Evolutionary conservation across 345 rosid genomes (phyloP).

Genomic region (Brassica rapa): DNA sequence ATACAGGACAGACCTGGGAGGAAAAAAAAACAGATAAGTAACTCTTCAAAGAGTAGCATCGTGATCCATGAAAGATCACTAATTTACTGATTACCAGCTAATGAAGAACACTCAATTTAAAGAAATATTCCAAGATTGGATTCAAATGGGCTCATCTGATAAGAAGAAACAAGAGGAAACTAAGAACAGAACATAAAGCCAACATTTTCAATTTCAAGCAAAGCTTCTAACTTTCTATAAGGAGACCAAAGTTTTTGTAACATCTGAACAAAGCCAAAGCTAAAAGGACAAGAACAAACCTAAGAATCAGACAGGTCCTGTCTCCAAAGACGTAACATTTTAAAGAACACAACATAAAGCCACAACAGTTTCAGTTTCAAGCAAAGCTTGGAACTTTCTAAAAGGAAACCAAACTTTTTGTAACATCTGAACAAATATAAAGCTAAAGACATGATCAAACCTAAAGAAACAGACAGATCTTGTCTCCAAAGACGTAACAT

Average conservation of each 20-base stretch:
- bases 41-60: not conserved
- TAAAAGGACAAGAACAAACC: not conserved
- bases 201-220: not conserved
- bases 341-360: no score
- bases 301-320: not conserved
- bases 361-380: not conserved
- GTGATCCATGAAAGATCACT: conserved; percentile 37
- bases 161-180: conserved; percentile 35
- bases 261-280: not conserved
- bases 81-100: conserved; percentile 18
- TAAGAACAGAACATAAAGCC: not conserved
- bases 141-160: conserved; percentile 34
- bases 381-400: conserved; percentile 3
- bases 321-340: not conserved
- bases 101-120: conserved; percentile 17
- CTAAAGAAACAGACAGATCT: conserved; percentile 1
- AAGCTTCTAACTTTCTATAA: conserved; percentile 7
- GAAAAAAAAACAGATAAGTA: not conserved
- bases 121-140: conserved; percentile 15
- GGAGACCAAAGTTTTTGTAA: not conserved
- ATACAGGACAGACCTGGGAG: conserved; percentile 73
- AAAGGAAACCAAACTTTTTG: not conserved
- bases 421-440: not conserved
- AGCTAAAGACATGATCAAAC: not conserved
- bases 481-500: not conserved